Evolutionary conservation across 345 rosid genomes (phyloP), one percentile per base, ranked within the genome.

Genomic region (Populus ilicifolia): DNA sequence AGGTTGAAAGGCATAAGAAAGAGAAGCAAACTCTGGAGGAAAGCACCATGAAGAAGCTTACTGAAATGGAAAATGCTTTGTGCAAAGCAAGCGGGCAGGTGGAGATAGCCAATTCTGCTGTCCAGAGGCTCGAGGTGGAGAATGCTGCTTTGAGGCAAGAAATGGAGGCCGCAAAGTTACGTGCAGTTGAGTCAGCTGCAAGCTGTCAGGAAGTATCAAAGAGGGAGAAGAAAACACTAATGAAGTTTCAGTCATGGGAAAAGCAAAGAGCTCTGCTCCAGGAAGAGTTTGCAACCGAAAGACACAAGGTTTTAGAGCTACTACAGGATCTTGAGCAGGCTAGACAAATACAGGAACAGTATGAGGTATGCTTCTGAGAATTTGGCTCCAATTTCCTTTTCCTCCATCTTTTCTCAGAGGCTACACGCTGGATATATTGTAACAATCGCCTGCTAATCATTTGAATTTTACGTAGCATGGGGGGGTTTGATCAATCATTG

Each of bases 41-140:
- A 76, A 95, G 67, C 78, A 89, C 91, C 14, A 86, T 84, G 89
- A 95, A 93, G 87, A 92, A 92, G 83, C 92, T 93, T 35, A 80
- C 88, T n/a, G 96, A 93, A 84, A 92, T 90, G 98, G 97, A 95
- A 80, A 82, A 84, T 77, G 96, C 98, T 30, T 82, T 95, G 80
- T 74, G 83, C 77, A 95, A 89, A 72, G 96, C 93, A n/a, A 83
- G 93, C 21, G 90, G 91, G 59, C 96, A 93, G 87, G 89, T 93
- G 43, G 93, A 89, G 68, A 88, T 82, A 70, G 91, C 92, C 30
- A 93, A 91, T 87, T 79, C 88, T 77, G 81, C 91, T 61, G 93
- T 90, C 67, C 87, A 88, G 63, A 89, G 92, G 87, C 94, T 90
- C 38, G 98, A 95, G 86, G 80, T 84, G 77, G 97, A 95, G 85